Conservation (phyloP, 1,284 basidiomycete genomes). For the Filobasidium uniguttulatum region DNA sequence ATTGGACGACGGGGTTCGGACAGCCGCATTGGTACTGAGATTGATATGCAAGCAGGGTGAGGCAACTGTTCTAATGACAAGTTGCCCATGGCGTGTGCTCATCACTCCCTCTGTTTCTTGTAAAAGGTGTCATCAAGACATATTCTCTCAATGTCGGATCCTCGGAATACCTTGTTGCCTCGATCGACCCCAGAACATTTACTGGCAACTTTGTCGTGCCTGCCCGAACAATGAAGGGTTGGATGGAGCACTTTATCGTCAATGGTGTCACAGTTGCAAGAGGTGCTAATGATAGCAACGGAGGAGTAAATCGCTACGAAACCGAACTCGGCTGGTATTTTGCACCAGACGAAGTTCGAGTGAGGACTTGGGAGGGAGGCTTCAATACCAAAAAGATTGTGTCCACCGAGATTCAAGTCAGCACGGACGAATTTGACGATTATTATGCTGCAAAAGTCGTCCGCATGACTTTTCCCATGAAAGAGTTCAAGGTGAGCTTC, state of each 20-base stretch:
- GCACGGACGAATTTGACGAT: slow-evolving; percentile 30
- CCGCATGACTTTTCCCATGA: slow-evolving; percentile 33
- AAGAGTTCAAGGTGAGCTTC: slow-evolving; percentile 34
- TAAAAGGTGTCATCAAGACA: slow-evolving; percentile 31
- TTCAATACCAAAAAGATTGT: slow-evolving; percentile 16
- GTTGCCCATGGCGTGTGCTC: neutral
- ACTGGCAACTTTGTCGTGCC: slow-evolving; percentile 29
- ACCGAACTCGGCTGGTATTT: slow-evolving; percentile 36
- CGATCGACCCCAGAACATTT: slow-evolving; percentile 29
- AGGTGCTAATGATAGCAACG: neutral
- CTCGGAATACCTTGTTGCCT: slow-evolving; percentile 28
- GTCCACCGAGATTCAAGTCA: slow-evolving; percentile 31
- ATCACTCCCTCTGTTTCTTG: neutral
- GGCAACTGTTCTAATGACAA: neutral
- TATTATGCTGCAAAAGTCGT: slow-evolving; percentile 24
- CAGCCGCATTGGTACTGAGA: slow-evolving; percentile 24
- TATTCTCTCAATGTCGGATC: slow-evolving; percentile 32
- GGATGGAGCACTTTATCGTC: slow-evolving; percentile 35
- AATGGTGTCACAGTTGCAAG: slow-evolving; percentile 15
- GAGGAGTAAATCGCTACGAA: slow-evolving; percentile 15
- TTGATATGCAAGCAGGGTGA: slow-evolving; percentile 34
- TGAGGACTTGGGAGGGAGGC: slow-evolving; percentile 31
- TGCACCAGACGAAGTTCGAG: slow-evolving; percentile 22
- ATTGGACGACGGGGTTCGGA: slow-evolving; percentile 18
- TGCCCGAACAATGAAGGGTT: slow-evolving; percentile 28